Evolutionary conservation across 768 basidiomycete genomes (phyloP), one percentile per base, ranked within the genome.

Genomic region (Pleurotus tuber-regium): DNA sequence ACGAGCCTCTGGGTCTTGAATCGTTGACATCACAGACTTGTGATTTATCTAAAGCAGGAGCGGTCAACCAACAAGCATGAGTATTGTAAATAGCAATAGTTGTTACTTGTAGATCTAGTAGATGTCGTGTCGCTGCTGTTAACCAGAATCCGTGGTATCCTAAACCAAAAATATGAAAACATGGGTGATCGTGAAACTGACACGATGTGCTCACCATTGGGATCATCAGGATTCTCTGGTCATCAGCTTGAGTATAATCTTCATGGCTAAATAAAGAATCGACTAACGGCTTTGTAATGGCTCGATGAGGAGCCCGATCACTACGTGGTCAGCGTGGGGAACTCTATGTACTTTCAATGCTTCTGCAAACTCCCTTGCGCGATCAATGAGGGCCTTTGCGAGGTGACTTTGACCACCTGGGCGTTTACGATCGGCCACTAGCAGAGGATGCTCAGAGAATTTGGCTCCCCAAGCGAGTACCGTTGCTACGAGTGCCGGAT

Each of bases 401-500:
- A 98, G 70, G 30, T 82, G 65, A 66, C 92, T 92, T 62, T 91
- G 86, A 4, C 83, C 82, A 40, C 76, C 72, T 43, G 81, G 83
- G 53, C 83, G 82, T 44, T 79, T 73, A 36, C 92, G 79, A 70
- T 96, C 94, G 28, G 83, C 81, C 18, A 85, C 77, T 41, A 97
- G 82, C 54, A 93, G 69, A 0, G 88, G 86, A 63, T 96, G 91
- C 60, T 97, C 94, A 3, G 92, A 93, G 66, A 96, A 96, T 60
- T 93, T 92, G 30, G 90, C 86, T 24, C 94, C 94, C 87, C 89
- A 95, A 0, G 92, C 90, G 47, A 97, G 72, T 7, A 94, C 86
- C 1, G 89, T 87, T 4, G 94, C 94, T 44, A 96, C 79, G 18
- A 94, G 74, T 4, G 86, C 84, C 29, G 84, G 87, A 62, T 87